phyloP scores from a whole-genome alignment of 768 basidiomycete genomes.

The Tephrocybe sp. region DNA sequence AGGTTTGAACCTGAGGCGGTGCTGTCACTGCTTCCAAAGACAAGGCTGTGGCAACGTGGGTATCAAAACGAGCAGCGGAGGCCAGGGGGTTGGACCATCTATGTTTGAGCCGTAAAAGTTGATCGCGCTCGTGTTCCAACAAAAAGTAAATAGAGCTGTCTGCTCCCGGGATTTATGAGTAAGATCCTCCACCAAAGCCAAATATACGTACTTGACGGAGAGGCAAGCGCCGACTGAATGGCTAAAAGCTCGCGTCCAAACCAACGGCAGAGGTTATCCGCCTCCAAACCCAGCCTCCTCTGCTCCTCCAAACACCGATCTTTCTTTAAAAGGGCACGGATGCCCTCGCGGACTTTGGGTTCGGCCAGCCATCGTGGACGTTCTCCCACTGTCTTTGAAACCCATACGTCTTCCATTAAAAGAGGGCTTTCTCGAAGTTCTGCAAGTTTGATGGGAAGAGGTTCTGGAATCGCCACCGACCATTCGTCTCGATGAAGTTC shows the following conservation, averaged over 20 bases:
- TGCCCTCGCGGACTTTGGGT: constrained; percentile 15
- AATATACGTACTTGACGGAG: no score
- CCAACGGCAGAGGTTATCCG: constrained; percentile 34
- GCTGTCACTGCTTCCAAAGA: no score
- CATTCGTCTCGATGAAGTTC: constrained; percentile 19
- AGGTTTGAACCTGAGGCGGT: no score
- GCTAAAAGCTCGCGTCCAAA: constrained; percentile 30
- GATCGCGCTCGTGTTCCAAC: constrained; percentile 12
- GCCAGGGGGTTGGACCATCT: constrained; percentile 20
- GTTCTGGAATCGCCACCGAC: constrained; percentile 29
- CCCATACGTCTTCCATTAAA: constrained; percentile 39
- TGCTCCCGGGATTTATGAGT: no score
- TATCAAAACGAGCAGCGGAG: constrained; percentile 5
- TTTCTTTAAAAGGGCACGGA: constrained; percentile 15
- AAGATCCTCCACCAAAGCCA: no score
- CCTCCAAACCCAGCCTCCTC: constrained; percentile 14
- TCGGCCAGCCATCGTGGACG: constrained; percentile 33
- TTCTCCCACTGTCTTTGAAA: constrained; percentile 12
- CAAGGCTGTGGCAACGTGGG: background rate
- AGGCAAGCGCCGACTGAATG: no score
- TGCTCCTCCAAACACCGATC: constrained; percentile 19
- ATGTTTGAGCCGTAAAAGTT: constrained; percentile 12
- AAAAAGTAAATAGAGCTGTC: constrained; percentile 5
- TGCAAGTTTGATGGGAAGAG: constrained; percentile 28
- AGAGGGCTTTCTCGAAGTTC: constrained; percentile 20